Evolutionary conservation across 192 early-diverging fungal genomes (phyloP), one percentile per base, ranked within the genome.

Genomic region (Linnemannia elongata): DNA sequence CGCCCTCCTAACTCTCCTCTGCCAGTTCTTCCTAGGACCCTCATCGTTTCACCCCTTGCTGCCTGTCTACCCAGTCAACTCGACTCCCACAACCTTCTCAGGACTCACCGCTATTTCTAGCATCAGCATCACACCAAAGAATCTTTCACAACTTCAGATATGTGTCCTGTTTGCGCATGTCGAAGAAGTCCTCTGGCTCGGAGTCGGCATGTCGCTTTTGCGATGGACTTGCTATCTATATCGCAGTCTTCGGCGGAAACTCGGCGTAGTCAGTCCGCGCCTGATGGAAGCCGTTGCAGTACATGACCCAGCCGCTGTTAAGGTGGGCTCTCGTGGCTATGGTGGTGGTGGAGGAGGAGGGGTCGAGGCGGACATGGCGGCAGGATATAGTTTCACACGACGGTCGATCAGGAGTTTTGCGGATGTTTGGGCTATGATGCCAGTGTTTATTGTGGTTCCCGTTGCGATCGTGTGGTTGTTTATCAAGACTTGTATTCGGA

Each of bases 151-250:
- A 44, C 4, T 83, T 13, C 69, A 69, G 6, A 36, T n/a, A 0
- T 83, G 82, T 13, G 57, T 78, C 24, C 20, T 83, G 2, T 78
- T 55, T 30, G 76, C 82, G 6, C 82, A 83, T 69, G 10, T 83
- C 24, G 7, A n/a, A 24, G 60, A 74, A 44, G 39, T 74, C 30
- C 76, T 52, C 18, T 83, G 82, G 71, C 38, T 83, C 1, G 82
- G 76, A 10, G n/a, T 60, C 41, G 69, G 76, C 22, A 41, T 78
- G 8, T 27, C 76, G 2, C 71, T 83, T 10, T 7, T 73, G 4
- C 69, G 68, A 22, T 83, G 76, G 76, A 68, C 69, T 6, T 77
- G 71, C 55, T 78, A 74, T 20, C 52, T 83, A 49, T 78, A 75
- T 35, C 35, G 72, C 5, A 73, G 75, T 68, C 54, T 82, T 22